Evolutionary conservation across 768 basidiomycete genomes (phyloP), one percentile per base, ranked within the genome.

Genomic region (Butyriboletus loyo): DNA sequence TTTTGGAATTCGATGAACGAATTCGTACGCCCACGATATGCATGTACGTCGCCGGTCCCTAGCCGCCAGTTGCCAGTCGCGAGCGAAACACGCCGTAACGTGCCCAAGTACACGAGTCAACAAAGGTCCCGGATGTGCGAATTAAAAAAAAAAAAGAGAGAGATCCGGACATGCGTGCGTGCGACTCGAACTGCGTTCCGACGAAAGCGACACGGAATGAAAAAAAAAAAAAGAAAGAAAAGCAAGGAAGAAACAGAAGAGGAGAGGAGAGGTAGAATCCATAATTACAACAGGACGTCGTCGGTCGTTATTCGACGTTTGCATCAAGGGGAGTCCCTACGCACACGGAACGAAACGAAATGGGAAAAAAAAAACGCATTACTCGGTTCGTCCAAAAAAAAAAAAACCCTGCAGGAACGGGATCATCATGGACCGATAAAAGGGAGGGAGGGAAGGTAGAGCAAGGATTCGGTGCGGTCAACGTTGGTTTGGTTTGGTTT

Each of bases 211-310:
- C 41, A 14, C 0, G 17, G 40, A n/a, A n/a, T n/a, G n/a, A n/a
- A n/a, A n/a, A n/a, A n/a, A n/a, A n/a, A n/a, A n/a, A n/a, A n/a
- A n/a, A n/a, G n/a, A n/a, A n/a, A n/a, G n/a, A n/a, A n/a, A n/a
- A n/a, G n/a, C n/a, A n/a, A n/a, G n/a, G n/a, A n/a, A n/a, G n/a
- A n/a, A n/a, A n/a, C n/a, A n/a, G 13, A 19, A 21, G 14, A 40
- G 28, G 31, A 24, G 17, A 9, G 25, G 10, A n/a, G 8, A 17
- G 6, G 5, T 27, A 17, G 10, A 13, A 54, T 51, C 32, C 54
- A 52, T 48, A 27, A 53, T 57, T 65, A 67, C 65, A 67, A 66
- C 56, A 65, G 36, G 36, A 44, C n/a, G 47, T 46, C 50, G 43
- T 53, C 35, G 37, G 32, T 64, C n/a, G n/a, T n/a, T n/a, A 55